These are phyloP conservation scores for Candida chauliodis DNA, from an alignment of 805 yeast species.

Conservation along the genomic window DNA sequence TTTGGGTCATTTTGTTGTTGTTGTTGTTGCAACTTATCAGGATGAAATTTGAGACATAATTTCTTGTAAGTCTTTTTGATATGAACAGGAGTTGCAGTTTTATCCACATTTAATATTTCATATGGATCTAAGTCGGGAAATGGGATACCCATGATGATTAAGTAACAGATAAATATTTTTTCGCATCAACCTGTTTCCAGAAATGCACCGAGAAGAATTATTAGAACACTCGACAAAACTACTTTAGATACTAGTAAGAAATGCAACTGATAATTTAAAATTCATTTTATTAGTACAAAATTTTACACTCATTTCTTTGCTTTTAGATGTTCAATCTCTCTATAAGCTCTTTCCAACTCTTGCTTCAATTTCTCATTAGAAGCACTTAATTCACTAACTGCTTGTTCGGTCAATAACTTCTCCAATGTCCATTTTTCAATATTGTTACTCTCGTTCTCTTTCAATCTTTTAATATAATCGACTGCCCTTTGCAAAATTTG, in stretches of 20 bases:
- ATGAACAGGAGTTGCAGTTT: slow-evolving; percentile 43
- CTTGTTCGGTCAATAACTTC: slow-evolving; percentile 87
- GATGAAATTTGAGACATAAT: slow-evolving; percentile 62
- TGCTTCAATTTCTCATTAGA: slow-evolving; percentile 84
- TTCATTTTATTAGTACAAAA: not conserved
- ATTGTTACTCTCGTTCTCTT: slow-evolving; percentile 84
- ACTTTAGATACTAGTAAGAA: no score
- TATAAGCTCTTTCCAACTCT: slow-evolving; percentile 87
- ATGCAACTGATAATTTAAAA: no score
- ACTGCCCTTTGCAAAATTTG: slow-evolving; percentile 85
- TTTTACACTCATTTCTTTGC: slow-evolving; percentile 13
- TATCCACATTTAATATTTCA: slow-evolving; percentile 42
- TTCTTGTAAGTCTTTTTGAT: slow-evolving; percentile 68
- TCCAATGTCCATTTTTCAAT: slow-evolving; percentile 95
- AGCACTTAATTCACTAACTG: slow-evolving; percentile 77
- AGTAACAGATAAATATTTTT: no score
- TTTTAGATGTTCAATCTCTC: slow-evolving; percentile 83
- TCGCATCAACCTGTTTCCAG: no score
- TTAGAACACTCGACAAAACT: no score
- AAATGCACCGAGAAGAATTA: no score
- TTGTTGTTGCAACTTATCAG: slow-evolving; percentile 55
- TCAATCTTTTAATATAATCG: slow-evolving; percentile 83
- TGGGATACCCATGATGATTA: slow-evolving; percentile 30
- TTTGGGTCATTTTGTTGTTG: slow-evolving; percentile 4
- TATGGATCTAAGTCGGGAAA: slow-evolving; percentile 64